Base-by-base conservation (phyloP, 306 rosid species). In the Trichosanthes cucumerina region DNA sequence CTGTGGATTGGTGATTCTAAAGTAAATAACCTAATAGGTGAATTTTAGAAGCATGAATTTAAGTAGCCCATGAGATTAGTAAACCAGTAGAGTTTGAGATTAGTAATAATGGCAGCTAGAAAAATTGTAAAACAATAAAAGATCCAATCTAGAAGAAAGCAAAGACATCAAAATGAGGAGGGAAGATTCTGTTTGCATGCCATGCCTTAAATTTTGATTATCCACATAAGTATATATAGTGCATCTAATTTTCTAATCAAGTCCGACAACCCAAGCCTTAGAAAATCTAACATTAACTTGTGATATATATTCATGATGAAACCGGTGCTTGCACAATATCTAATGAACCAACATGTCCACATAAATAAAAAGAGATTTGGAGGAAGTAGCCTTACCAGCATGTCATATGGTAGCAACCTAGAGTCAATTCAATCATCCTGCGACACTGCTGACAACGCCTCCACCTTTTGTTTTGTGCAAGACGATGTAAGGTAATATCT, bases 391-490 rank as follows among this genome's bases (percentile, higher is more conserved):
- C 92, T 89, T 95, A 95, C 98, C 95, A 82, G 91, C 97, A 95
- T 24, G 93, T 88, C 96, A 95, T 89, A 86, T 89, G 97, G 84
- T 90, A 85, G 86, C 97, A 95, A 69, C 97, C 98, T 54, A 88
- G 96, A 63, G 88, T 57, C 78, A 87, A 93, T 87, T 95, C 97
- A 78, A 92, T 91, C 98, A 95, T 92, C 77, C 83, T 69, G 62
- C 85, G 93, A 70, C 98, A 95, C 77, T 89, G 93, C 87, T 88
- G 96, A 88, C 98, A 95, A 59, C 95, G 95, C 85, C 86, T 88
- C 98, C 98, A 92, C 78, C 91, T 84, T 84, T 94, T 86, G 82
- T 85, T 87, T 76, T 82, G 97, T 36, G 93, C 93, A 83, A 89
- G 85, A 43, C 85, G 88, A 81, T 87, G 90, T 82, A 94, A 86